Percentiles rank a stretch among this genome's conserved stretches.
Conservation (phyloP, 306 rosid species). For the Malus fusca region DNA sequence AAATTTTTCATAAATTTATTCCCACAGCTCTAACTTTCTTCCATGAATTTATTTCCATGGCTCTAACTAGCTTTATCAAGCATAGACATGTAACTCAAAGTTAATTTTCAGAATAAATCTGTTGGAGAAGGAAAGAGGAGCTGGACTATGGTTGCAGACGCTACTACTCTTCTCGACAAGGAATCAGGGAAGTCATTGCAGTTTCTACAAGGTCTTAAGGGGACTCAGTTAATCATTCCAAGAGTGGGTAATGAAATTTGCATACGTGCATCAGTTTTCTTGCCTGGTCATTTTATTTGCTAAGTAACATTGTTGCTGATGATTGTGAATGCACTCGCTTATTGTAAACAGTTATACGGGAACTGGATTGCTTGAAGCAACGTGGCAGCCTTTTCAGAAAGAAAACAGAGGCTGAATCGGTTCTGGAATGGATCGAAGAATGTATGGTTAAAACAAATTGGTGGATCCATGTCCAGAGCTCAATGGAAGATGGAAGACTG, state of each 20-base stretch:
- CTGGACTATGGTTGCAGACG: conserved; percentile 75
- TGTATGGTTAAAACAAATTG: conserved; percentile 49
- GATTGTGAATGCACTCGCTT: background rate
- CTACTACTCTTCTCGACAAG: conserved; percentile 64
- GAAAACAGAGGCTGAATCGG: conserved; percentile 49
- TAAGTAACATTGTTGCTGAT: background rate
- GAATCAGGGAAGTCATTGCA: conserved; percentile 74
- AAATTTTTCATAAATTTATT: conserved; percentile 6
- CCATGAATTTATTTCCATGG: background rate
- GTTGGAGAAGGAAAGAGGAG: conserved; percentile 26
- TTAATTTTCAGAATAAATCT: conserved; percentile 36
- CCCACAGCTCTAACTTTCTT: conserved; percentile 2
- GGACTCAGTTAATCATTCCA: conserved; percentile 71
- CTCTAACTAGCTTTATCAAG: conserved; percentile 3
- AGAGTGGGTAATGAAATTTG: conserved; percentile 48
- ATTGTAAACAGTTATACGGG: conserved; percentile 48
- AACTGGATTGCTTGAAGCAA: conserved; percentile 51
- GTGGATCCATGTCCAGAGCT: conserved; percentile 86
- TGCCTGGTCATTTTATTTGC: background rate
- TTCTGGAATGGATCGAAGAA: conserved; percentile 71
- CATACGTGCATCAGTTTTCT: background rate
- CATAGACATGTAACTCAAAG: conserved; percentile 6
- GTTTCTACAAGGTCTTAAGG: conserved; percentile 72
- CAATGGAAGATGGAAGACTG: conserved; percentile 44
- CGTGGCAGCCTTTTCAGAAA: conserved; percentile 47